Conservation (phyloP, 768 basidiomycete genomes). For the Naganishia randhawae region DNA sequence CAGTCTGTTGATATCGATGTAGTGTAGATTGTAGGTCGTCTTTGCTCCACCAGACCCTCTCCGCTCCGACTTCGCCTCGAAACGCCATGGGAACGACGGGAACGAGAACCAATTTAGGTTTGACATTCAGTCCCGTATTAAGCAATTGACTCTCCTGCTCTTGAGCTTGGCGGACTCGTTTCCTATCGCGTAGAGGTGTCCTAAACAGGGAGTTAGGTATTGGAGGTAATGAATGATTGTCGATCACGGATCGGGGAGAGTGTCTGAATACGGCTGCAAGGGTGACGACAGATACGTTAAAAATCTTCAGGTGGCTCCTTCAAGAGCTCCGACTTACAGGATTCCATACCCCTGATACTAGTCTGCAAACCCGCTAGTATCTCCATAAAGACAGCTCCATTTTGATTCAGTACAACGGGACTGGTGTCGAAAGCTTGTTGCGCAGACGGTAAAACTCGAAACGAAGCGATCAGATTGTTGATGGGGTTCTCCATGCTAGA, state of each 20-base stretch:
- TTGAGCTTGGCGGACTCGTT: constrained; percentile 16
- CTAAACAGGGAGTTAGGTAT: constrained; percentile 14
- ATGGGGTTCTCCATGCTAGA: constrained; percentile 4
- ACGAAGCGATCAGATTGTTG: constrained; percentile 9
- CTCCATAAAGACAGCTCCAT: constrained; percentile 13
- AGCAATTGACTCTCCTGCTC: constrained; percentile 6
- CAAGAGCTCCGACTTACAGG: background rate
- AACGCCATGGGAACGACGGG: background rate
- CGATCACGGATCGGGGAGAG: background rate
- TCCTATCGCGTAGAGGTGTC: constrained; percentile 14
- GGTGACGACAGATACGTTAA: background rate
- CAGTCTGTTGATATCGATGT: background rate
- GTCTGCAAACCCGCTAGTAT: constrained; percentile 6
- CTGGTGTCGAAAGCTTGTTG: constrained; percentile 2
- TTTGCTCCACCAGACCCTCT: background rate
- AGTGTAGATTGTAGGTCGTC: background rate
- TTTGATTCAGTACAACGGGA: background rate
- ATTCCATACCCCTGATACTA: constrained; percentile 7
- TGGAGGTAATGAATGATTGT: background rate
- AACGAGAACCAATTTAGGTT: constrained; percentile 14
- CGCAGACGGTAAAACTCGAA: constrained; percentile 11
- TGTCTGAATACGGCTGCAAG: background rate
- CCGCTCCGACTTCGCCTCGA: background rate
- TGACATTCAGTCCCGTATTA: constrained; percentile 16
- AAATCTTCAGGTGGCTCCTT: background rate